Evolutionary conservation across 177 flowering plant genomes (phyloP).

Genomic region (Vitis hybrid): DNA sequence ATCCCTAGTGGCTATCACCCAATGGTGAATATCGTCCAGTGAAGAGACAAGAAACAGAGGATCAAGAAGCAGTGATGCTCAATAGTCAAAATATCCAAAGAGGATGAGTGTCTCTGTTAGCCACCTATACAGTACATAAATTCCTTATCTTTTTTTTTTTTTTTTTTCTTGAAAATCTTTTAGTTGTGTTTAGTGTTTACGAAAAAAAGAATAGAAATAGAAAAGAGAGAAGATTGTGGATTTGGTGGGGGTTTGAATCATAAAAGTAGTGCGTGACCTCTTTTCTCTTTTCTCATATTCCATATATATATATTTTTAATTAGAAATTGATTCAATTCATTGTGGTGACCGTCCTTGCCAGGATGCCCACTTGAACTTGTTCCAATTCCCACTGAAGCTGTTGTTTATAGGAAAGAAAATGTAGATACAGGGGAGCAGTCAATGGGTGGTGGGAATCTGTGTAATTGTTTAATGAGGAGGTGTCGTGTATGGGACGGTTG

Average conservation of each 20-base stretch:
- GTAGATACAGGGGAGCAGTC: too few relatives aligned
- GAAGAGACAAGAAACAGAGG: not conserved
- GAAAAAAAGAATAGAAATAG: conserved; percentile 2
- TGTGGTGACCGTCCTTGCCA: conserved; percentile 3
- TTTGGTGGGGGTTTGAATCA: conserved; percentile 30
- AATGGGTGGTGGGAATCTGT: not conserved
- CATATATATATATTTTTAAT: conserved; percentile 1
- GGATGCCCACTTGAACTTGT: conserved; percentile 13
- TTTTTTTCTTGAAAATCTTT: not conserved
- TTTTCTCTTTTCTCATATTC: not conserved
- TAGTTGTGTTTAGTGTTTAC: not conserved
- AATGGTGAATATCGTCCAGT: not conserved
- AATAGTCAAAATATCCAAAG: conserved; percentile 19
- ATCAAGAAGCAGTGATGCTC: not conserved
- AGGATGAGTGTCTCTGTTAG: conserved; percentile 15
- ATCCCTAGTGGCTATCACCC: conserved; percentile 1
- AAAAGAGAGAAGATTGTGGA: conserved; percentile 11
- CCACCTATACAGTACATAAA: conserved; percentile 7
- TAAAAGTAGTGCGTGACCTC: conserved; percentile 17
- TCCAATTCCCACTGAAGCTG: conserved; percentile 1
- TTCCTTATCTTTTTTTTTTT: conserved; percentile 14
- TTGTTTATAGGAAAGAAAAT: not conserved
- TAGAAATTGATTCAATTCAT: not conserved
- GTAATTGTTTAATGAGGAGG: not conserved
- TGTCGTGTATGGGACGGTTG: conserved; percentile 9